Conservation (phyloP, 495 filamentous ascomycete genomes). For the Aspergillus saccharolyticus region DNA sequence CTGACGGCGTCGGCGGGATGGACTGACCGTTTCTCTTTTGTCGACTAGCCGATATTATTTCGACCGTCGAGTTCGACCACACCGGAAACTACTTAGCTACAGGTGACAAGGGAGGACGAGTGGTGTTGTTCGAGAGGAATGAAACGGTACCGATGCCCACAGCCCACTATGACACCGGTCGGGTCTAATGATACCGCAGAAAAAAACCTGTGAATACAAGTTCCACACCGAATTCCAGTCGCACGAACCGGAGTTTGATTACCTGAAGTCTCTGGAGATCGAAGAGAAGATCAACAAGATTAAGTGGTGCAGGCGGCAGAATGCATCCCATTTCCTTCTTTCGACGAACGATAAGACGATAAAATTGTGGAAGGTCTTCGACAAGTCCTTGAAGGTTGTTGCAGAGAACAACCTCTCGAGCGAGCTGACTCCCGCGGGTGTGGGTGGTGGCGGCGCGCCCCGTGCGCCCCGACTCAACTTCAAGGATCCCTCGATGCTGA, state of each 20-base stretch:
- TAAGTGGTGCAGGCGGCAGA: constrained; percentile 97
- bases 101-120: constrained; percentile 94
- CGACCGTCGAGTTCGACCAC: constrained; percentile 98
- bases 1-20: neutral
- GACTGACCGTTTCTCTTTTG: constrained; percentile 12
- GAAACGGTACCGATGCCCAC: constrained; percentile 63
- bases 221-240: constrained; percentile 99
- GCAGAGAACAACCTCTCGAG: constrained; percentile 98
- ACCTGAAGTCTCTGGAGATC: constrained; percentile 97
- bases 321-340: constrained; percentile 95
- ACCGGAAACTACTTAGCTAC: constrained; percentile 98
- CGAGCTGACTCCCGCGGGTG: constrained; percentile 79
- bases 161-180: constrained; percentile 4
- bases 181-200: constrained; percentile 52
- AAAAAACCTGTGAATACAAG: constrained; percentile 99
- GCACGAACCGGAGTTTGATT: constrained; percentile 98
- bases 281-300: constrained; percentile 99
- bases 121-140: constrained; percentile 95
- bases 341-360: constrained; percentile 99
- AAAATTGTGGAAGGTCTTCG: constrained; percentile 99
- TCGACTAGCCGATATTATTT: constrained; percentile 89
- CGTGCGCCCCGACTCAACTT: constrained; percentile 69
- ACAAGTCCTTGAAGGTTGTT: constrained; percentile 97
- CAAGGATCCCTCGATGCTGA: constrained; percentile 73
- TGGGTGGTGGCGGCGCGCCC: constrained; percentile 68